These are phyloP conservation scores for Pseudozyma thailandica DNA, from an alignment of 1,284 basidiomycete genomes.

Conservation along the genomic window DNA sequence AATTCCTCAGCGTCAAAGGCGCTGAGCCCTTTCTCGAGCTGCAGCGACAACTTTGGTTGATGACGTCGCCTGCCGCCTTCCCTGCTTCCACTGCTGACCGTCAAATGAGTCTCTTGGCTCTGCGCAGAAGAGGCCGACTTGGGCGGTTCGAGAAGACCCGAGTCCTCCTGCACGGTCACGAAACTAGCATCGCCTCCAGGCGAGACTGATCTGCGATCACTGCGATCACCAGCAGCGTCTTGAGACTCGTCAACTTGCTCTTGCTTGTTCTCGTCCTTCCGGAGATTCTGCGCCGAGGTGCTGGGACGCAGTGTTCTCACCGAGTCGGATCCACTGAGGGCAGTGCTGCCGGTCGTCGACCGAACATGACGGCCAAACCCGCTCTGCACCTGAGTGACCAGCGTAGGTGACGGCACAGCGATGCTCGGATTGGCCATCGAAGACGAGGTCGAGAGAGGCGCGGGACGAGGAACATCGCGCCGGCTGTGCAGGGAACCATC, in stretches of 20 bases:
- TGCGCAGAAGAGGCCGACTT: slow-evolving; percentile 46
- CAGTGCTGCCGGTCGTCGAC: slow-evolving; percentile 37
- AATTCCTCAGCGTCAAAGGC: slow-evolving; percentile 58
- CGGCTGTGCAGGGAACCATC: slow-evolving; percentile 17
- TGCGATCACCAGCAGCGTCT: slow-evolving; percentile 14
- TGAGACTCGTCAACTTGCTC: background rate
- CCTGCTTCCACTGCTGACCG: slow-evolving; percentile 33
- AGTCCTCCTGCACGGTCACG: slow-evolving; percentile 35
- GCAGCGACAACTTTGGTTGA: slow-evolving; percentile 54
- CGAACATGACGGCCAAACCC: slow-evolving; percentile 46
- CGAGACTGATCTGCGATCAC: slow-evolving; percentile 30
- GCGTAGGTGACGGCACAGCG: slow-evolving; percentile 28
- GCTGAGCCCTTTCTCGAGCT: slow-evolving; percentile 60
- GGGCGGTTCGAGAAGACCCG: slow-evolving; percentile 18
- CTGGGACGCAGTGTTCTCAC: slow-evolving; percentile 50
- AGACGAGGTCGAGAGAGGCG: slow-evolving; percentile 19
- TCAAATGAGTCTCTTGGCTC: slow-evolving; percentile 36
- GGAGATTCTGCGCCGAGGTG: slow-evolving; percentile 54
- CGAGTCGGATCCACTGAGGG: slow-evolving; percentile 41
- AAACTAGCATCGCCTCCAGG: slow-evolving; percentile 31
- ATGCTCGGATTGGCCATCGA: slow-evolving; percentile 14
- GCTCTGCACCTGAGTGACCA: slow-evolving; percentile 44
- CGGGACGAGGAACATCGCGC: slow-evolving; percentile 20
- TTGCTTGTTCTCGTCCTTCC: slow-evolving; percentile 9
- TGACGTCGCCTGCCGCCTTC: slow-evolving; percentile 40